A percentile compares a stretch with the other conserved stretches of the same genome.
Evolutionary conservation across 2,329 filamentous ascomycete genomes (phyloP).

Genomic region (Calonectria hongkongensis): DNA sequence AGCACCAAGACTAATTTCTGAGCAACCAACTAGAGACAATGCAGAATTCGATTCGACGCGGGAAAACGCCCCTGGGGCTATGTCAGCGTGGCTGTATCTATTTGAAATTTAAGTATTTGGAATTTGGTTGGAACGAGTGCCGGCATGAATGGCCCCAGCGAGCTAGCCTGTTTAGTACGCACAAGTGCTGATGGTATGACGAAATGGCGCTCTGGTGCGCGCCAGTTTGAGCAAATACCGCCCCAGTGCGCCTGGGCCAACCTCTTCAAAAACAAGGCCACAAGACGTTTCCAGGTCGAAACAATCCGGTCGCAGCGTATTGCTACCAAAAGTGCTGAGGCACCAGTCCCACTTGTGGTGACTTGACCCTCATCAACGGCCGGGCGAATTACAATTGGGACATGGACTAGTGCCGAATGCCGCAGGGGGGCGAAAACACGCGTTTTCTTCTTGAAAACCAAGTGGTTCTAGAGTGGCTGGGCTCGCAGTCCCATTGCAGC

Average conservation of each 20-base stretch:
- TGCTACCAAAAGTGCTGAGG: not conserved
- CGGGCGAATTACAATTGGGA: not conserved
- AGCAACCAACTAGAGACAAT: not conserved
- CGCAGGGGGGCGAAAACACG: slow-evolving; percentile 12
- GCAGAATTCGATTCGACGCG: not conserved
- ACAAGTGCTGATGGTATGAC: slow-evolving; percentile 15
- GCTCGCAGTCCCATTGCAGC: not conserved
- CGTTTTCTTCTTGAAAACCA: not conserved
- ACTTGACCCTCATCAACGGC: not conserved
- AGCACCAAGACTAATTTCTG: not conserved
- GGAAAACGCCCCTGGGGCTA: not conserved
- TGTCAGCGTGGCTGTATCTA: slow-evolving; percentile 8
- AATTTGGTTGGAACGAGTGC: not conserved
- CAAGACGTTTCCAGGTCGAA: not conserved
- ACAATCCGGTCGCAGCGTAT: not conserved
- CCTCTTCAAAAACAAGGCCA: not conserved
- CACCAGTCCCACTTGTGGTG: not conserved
- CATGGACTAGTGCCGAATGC: slow-evolving; percentile 14
- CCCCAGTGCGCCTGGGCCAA: not conserved
- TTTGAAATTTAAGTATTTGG: slow-evolving; percentile 11
- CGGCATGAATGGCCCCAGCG: not conserved
- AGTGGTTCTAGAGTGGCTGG: not conserved
- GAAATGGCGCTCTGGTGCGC: slow-evolving; percentile 7
- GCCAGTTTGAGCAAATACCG: not conserved
- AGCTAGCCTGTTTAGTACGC: not conserved